phyloP scores from a whole-genome alignment of 345 rosid genomes.

The Lagerstroemia speciosa region DNA sequence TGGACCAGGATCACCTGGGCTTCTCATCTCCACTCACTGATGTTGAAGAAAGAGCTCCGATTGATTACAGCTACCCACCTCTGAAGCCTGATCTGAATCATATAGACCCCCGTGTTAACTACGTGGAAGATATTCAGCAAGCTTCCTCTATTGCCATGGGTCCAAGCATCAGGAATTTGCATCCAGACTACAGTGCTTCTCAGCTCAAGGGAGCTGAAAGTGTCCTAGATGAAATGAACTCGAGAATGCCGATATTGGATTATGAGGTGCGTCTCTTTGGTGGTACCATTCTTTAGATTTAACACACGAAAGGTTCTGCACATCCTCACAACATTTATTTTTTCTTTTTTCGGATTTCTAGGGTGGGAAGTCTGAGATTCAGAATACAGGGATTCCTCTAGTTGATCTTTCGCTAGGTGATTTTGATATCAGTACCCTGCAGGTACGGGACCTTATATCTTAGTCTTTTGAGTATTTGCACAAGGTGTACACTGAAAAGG shows the following conservation, averaged over 20 bases:
- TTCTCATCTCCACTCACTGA: conserved; percentile 47
- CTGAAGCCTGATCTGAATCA: conserved; percentile 28
- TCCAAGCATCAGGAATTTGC: conserved; percentile 20
- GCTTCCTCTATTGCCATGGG: conserved; percentile 22
- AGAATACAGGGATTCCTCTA: conserved; percentile 23
- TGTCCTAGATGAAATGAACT: conserved; percentile 24
- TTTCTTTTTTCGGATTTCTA: conserved; percentile 21
- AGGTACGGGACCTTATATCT: conserved; percentile 27
- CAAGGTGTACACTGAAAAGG: too few species aligned
- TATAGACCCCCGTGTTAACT: conserved; percentile 14
- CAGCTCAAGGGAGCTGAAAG: conserved; percentile 31
- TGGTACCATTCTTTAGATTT: not conserved
- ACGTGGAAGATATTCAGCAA: conserved; percentile 29
- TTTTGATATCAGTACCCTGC: conserved; percentile 48
- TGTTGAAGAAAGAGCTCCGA: conserved; percentile 32
- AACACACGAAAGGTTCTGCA: not conserved
- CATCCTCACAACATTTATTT: not conserved
- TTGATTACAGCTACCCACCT: conserved; percentile 53
- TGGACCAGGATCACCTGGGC: conserved; percentile 88
- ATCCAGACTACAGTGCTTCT: conserved; percentile 31
- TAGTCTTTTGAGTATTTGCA: not conserved
- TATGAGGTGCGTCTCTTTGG: conserved; percentile 32
- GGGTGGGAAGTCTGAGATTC: conserved; percentile 43
- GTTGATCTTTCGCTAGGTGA: conserved; percentile 31
- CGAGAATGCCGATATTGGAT: conserved; percentile 36